Evolutionary conservation across 306 rosid genomes (phyloP).

Genomic region (Bauhinia variegata): DNA sequence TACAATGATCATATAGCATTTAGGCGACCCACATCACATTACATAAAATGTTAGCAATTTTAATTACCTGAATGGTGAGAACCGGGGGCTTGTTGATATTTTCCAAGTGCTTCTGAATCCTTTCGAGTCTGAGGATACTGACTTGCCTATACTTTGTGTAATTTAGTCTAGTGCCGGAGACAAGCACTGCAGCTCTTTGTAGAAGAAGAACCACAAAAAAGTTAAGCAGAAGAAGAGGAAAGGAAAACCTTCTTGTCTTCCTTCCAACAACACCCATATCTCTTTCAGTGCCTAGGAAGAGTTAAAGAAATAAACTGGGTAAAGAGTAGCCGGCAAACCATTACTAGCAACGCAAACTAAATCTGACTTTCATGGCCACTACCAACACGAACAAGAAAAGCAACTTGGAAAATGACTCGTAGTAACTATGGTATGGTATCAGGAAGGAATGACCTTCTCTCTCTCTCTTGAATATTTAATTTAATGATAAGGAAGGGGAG

Average conservation of each 20-base stretch:
- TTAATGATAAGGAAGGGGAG: constrained; percentile 64
- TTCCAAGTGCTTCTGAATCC: constrained; percentile 78
- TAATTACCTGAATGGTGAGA: constrained; percentile 67
- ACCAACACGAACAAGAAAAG: constrained; percentile 37
- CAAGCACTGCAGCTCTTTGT: constrained; percentile 33
- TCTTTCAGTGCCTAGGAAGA: constrained; percentile 46
- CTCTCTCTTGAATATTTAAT: constrained; percentile 31
- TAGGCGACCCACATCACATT: neutral
- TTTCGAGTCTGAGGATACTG: constrained; percentile 68
- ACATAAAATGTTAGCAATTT: neutral
- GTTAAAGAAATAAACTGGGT: neutral
- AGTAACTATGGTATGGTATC: neutral
- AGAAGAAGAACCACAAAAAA: constrained; percentile 29
- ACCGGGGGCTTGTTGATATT: constrained; percentile 82
- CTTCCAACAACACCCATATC: constrained; percentile 35
- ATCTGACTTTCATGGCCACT: neutral
- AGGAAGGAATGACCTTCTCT: neutral
- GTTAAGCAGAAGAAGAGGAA: constrained; percentile 35
- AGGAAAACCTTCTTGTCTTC: neutral
- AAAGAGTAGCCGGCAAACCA: neutral
- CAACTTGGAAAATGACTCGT: constrained; percentile 36
- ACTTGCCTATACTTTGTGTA: constrained; percentile 57
- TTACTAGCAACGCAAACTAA: neutral
- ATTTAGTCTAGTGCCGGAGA: constrained; percentile 45
- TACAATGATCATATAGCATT: constrained; percentile 35